Conservation (phyloP, 208 protist genomes). For the Vickermania spadyakhi region DNA sequence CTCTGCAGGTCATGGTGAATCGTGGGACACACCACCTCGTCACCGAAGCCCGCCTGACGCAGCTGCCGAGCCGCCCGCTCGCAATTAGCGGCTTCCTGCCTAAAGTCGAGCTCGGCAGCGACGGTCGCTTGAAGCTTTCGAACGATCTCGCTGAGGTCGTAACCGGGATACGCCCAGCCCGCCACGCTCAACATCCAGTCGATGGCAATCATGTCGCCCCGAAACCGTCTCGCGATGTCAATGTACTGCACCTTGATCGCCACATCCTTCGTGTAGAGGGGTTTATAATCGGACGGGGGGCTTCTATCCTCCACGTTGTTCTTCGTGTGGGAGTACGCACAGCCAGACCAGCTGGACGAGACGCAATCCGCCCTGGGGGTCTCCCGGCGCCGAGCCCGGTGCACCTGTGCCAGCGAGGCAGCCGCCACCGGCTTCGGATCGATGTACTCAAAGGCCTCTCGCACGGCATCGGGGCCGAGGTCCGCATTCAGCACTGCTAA, state of each 20-base stretch:
- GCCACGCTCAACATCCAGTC: slow-evolving; percentile 50
- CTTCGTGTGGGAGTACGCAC: not conserved
- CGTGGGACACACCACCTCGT: slow-evolving; percentile 54
- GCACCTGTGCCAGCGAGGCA: slow-evolving; percentile 87
- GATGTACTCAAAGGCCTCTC: slow-evolving; percentile 53
- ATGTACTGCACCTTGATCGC: slow-evolving; percentile 95
- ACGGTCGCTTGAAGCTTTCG: slow-evolving; percentile 83
- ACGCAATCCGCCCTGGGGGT: slow-evolving; percentile 6
- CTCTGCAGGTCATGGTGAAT: slow-evolving; percentile 58
- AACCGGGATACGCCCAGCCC: slow-evolving; percentile 74
- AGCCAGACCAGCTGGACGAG: not conserved
- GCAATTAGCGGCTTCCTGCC: slow-evolving; percentile 87
- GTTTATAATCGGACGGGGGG: not conserved
- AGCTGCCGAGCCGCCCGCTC: slow-evolving; percentile 73
- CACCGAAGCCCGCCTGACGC: slow-evolving; percentile 48
- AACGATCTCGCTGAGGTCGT: slow-evolving; percentile 82
- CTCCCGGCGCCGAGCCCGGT: slow-evolving; percentile 44
- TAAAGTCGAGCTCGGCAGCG: slow-evolving; percentile 91
- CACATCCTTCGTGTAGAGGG: slow-evolving; percentile 37
- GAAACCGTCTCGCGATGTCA: slow-evolving; percentile 75
- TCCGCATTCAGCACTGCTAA: slow-evolving; percentile 68
- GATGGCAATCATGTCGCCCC: slow-evolving; percentile 87
- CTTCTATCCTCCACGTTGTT: not conserved
- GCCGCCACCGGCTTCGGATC: slow-evolving; percentile 73
- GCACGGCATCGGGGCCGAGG: slow-evolving; percentile 23